These are phyloP conservation scores for Hypoxylon fuscum DNA, from an alignment of 495 filamentous ascomycete genomes.

Conservation along the genomic window DNA sequence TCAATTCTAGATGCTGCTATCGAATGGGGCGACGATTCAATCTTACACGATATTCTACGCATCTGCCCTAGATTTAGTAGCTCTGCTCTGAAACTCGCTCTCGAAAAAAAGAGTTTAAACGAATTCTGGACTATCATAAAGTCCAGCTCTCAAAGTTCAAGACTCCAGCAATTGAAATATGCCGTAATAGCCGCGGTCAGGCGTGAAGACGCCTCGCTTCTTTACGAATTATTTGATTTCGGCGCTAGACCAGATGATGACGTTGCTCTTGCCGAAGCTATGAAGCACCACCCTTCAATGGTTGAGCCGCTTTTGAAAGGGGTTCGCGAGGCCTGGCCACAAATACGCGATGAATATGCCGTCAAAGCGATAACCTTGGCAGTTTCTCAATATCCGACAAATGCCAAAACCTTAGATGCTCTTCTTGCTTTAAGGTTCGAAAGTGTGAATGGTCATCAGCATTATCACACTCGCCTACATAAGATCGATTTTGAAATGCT, in stretches of 20 bases:
- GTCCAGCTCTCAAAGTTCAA: background rate
- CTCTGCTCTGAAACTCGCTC: background rate
- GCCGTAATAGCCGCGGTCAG: background rate
- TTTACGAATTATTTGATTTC: background rate
- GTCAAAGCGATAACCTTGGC: background rate
- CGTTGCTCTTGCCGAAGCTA: background rate
- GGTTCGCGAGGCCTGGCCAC: background rate
- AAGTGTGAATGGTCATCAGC: background rate
- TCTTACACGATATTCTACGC: background rate
- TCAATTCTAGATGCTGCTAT: background rate
- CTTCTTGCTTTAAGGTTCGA: background rate
- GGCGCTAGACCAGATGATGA: background rate
- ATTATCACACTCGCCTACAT: no score
- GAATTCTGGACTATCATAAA: background rate
- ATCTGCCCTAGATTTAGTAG: background rate
- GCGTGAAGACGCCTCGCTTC: background rate
- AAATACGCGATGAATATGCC: background rate
- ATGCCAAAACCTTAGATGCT: background rate
- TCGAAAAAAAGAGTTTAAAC: background rate
- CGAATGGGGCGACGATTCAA: background rate
- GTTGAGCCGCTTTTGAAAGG: conserved; percentile 1
- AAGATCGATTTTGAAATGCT: no score
- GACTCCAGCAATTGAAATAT: background rate
- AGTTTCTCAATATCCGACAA: background rate
- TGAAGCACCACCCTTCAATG: background rate